phyloP scores from a whole-genome alignment of 2,329 filamentous ascomycete genomes.

The Paracoccidioides brasiliensis region DNA sequence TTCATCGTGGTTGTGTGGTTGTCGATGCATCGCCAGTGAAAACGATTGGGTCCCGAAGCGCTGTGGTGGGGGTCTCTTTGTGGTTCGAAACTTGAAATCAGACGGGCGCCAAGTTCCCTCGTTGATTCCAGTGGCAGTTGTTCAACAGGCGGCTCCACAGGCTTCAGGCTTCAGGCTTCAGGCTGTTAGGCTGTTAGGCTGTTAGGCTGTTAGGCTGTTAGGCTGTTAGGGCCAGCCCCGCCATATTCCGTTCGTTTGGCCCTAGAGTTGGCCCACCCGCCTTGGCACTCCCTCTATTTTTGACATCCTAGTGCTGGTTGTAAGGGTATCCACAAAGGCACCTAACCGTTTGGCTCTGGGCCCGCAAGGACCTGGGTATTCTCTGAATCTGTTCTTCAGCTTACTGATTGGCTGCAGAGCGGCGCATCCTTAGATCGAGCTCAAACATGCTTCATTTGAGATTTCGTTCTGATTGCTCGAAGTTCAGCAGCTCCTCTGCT shows the following conservation, averaged over 20 bases:
- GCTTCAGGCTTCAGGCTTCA: neutral
- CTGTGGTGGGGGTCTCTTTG: neutral
- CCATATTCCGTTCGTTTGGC: no score
- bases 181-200: no score
- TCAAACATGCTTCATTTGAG: constrained; percentile 5
- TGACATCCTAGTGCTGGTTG: neutral
- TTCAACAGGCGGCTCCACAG: no score
- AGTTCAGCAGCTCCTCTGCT: neutral
- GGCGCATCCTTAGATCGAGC: constrained; percentile 6
- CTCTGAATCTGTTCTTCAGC: neutral
- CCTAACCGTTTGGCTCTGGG: neutral
- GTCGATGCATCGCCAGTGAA: neutral
- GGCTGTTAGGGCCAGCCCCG: no score
- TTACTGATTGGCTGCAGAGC: constrained; percentile 4
- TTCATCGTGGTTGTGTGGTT: neutral
- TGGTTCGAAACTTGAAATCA: neutral
- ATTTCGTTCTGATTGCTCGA: neutral
- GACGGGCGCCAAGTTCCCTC: neutral
- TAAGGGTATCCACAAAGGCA: no score
- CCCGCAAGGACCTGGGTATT: neutral
- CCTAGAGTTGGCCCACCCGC: neutral
- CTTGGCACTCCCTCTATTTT: neutral
- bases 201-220: no score
- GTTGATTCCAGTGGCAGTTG: neutral
- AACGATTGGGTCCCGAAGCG: neutral